Percentiles rank a stretch among this genome's conserved stretches.
Conservation (phyloP, 805 yeast species). For the Yarrowia sp. region DNA sequence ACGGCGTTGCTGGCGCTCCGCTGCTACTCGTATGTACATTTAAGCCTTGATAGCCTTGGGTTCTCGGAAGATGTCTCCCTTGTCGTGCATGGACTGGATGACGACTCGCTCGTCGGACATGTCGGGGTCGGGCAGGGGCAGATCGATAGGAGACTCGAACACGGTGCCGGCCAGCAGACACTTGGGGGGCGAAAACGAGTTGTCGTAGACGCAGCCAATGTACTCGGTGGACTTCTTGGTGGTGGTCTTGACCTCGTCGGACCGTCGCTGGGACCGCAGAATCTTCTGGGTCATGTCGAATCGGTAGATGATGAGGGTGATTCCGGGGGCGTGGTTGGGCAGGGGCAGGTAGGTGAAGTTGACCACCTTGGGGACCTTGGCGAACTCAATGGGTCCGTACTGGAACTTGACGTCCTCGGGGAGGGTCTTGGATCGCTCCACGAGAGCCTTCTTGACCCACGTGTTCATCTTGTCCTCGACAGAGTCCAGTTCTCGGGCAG, state of each 20-base stretch:
- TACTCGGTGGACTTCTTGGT: slow-evolving; percentile 67
- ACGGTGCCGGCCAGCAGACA: slow-evolving; percentile 69
- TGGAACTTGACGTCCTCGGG: slow-evolving; percentile 67
- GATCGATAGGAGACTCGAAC: slow-evolving; percentile 59
- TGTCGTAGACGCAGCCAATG: slow-evolving; percentile 66
- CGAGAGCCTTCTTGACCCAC: slow-evolving; percentile 69
- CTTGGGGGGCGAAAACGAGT: slow-evolving; percentile 59
- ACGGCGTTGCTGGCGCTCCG: too few species aligned
- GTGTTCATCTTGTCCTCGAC: slow-evolving; percentile 58
- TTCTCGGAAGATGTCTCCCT: slow-evolving; percentile 51
- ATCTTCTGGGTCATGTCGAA: slow-evolving; percentile 69
- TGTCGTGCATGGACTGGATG: slow-evolving; percentile 49
- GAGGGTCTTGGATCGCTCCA: slow-evolving; percentile 58
- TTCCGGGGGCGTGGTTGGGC: slow-evolving; percentile 61
- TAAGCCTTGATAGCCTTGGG: slow-evolving; percentile 40
- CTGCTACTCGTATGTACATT: slow-evolving; percentile 27
- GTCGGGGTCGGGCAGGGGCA: slow-evolving; percentile 50
- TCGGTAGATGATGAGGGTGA: slow-evolving; percentile 66
- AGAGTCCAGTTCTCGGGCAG: slow-evolving; percentile 58
- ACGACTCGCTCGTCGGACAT: slow-evolving; percentile 43
- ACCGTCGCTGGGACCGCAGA: slow-evolving; percentile 56
- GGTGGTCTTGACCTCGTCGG: slow-evolving; percentile 56
- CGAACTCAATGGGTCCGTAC: slow-evolving; percentile 81
- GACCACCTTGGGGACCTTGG: slow-evolving; percentile 72
- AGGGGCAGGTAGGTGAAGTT: slow-evolving; percentile 71